Evolutionary conservation across 129 eudicot genomes (phyloP), one percentile per base, ranked within the genome.

Genomic region (Chrysanthemum lavandulifolium): DNA sequence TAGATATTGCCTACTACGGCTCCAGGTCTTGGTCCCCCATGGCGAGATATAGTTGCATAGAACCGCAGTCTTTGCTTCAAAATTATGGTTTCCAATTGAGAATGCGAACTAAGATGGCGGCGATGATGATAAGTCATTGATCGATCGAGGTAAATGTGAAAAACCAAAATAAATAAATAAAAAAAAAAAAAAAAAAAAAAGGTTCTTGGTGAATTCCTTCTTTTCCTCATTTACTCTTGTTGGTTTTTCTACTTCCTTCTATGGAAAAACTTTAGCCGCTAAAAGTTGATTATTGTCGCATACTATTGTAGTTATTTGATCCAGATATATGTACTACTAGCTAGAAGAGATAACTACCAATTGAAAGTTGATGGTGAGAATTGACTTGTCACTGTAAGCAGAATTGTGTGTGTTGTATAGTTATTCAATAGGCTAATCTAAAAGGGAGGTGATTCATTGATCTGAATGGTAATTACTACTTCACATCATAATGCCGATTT

Each of bases 111-210:
- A 0, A 45, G 66, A 73, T 73, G 69, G 61, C 50, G 53, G 45
- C 11, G 15, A 29, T 48, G 61, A 12, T 36, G 80, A 47, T 67
- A 54, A 69, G 83, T 68, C 10, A 67, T 58, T n/a, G 21, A 19
- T 19, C 18, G 21, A 19, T 19, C 18, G 73, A 18, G 78, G 69
- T 16, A 79, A 67, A 60, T 77, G 84, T 51, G 56, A 48, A 81
- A 80, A 54, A 83, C 9, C 51, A 88, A 68, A 63, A 88, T 78
- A 81, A 65, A 67, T 67, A 77, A 23, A 83, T 47, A 66, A 75
- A 48, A 19, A 19, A 19, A 25, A 77, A 68, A 65, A 86, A n/a
- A 58, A 73, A 64, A 56, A 65, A 86, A n/a, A 58, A 73, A 64
- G 50, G 69, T 54, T 40, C 3, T 63, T 72, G 61, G 2, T 64